phyloP scores from a whole-genome alignment of 192 early-diverging fungal species.

The Backusella tarrabulga region DNA sequence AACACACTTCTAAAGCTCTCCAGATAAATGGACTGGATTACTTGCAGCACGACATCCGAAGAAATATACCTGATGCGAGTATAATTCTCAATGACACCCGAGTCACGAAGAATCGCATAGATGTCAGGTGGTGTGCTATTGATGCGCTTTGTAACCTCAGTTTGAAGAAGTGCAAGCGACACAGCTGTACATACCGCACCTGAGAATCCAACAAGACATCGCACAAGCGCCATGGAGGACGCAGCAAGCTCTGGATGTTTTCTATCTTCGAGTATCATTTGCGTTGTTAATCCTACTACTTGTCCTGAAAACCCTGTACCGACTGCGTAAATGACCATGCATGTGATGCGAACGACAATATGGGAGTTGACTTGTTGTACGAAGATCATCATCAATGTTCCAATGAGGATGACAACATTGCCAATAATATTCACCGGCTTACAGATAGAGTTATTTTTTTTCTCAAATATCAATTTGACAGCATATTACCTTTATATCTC shows the following conservation, averaged over 20 bases:
- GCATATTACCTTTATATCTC: background rate
- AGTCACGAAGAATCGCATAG: background rate
- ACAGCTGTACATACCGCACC: background rate
- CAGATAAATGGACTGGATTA: background rate
- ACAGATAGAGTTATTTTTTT: background rate
- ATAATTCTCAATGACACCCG: background rate
- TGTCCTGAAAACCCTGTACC: background rate
- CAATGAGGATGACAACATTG: background rate
- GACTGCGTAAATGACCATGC: background rate
- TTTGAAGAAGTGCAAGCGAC: background rate
- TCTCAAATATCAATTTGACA: background rate
- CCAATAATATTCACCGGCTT: background rate
- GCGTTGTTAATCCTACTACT: background rate
- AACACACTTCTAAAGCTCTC: background rate
- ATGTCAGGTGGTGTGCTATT: background rate
- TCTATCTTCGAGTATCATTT: background rate
- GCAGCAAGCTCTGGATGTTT: background rate
- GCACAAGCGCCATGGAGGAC: background rate
- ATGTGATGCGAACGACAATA: background rate
- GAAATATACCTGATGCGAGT: background rate
- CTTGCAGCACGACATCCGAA: background rate
- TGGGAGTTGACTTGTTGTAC: background rate
- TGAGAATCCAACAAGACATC: background rate
- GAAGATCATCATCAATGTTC: background rate
- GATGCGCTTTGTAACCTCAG: background rate